These are phyloP conservation scores for Pichiaceae sp. DNA, from an alignment of 1,139 yeast genomes.

Conservation along the genomic window DNA sequence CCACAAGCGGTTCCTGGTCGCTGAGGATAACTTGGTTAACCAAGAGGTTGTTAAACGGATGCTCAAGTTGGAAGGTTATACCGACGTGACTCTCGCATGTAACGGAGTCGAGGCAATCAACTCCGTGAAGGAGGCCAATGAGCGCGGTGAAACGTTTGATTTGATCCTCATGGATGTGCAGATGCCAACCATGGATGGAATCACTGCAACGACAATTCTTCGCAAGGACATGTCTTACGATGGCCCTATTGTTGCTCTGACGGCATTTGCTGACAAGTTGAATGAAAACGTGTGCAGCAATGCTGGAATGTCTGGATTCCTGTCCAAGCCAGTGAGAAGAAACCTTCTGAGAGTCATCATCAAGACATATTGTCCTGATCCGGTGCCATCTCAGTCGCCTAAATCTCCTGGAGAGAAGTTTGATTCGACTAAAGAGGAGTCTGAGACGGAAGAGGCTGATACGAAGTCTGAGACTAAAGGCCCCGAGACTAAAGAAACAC, in stretches of 20 bases:
- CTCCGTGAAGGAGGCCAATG: conserved; percentile 36
- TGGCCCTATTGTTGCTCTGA: conserved; percentile 82
- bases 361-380: conserved; percentile 33
- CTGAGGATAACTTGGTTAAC: conserved; percentile 87
- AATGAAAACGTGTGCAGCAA: conserved; percentile 70
- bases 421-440: background rate
- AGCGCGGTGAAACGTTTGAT: conserved; percentile 38
- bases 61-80: conserved; percentile 73
- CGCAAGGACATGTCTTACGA: conserved; percentile 55
- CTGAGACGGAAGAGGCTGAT: background rate
- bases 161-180: conserved; percentile 93
- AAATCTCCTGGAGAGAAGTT: background rate
- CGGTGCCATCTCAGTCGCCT: background rate
- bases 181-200: conserved; percentile 90
- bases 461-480: background rate
- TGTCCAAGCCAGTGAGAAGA: conserved; percentile 81
- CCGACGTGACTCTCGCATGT: conserved; percentile 63
- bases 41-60: conserved; percentile 85
- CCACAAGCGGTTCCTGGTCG: conserved; percentile 49
- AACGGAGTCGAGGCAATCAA: conserved; percentile 88
- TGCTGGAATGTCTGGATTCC: conserved; percentile 82
- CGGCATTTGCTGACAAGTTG: conserved; percentile 89
- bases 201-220: conserved; percentile 69
- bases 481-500: background rate
- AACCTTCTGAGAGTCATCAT: conserved; percentile 50